Conservation (phyloP, 768 basidiomycete genomes). For the Vishniacozyma victoriae region DNA sequence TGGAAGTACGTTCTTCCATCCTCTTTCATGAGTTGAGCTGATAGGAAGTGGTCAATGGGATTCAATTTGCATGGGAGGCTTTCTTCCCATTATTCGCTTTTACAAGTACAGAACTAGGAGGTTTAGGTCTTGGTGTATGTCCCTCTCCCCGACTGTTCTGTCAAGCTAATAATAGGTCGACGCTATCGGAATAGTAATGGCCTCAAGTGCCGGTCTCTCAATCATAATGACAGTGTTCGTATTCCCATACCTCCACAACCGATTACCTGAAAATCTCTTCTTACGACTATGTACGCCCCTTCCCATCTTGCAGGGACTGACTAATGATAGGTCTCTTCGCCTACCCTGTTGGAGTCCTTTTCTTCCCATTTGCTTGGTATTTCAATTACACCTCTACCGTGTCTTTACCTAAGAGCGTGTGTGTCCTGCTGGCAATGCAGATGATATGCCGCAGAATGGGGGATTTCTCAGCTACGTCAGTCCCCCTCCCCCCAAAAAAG, state of each 20-base stretch:
- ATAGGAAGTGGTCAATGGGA: slow-evolving; percentile 18
- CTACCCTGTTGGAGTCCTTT: slow-evolving; percentile 18
- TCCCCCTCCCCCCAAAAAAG: not conserved
- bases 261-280: slow-evolving; percentile 19
- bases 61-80: slow-evolving; percentile 30
- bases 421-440: slow-evolving; percentile 17
- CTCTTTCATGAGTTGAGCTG: not conserved
- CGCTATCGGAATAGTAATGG: slow-evolving; percentile 27
- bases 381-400: too few species aligned
- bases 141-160: not conserved
- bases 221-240: slow-evolving; percentile 31
- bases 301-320: not conserved
- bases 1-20: slow-evolving; percentile 13
- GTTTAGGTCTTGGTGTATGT: slow-evolving; percentile 26
- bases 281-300: slow-evolving; percentile 12
- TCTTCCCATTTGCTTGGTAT: slow-evolving; percentile 28
- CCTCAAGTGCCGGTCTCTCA: slow-evolving; percentile 21
- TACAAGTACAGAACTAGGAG: slow-evolving; percentile 27
- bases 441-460: slow-evolving; percentile 27
- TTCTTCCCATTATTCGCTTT: slow-evolving; percentile 33
- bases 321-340: slow-evolving; percentile 15
- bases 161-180: slow-evolving; percentile 8
- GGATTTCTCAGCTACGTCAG: slow-evolving; percentile 32
- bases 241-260: slow-evolving; percentile 22
- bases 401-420: slow-evolving; percentile 9